Percentiles rank a stretch among this genome's conserved stretches.
Evolutionary conservation across 1,284 basidiomycete genomes (phyloP).

Genomic region (Marasmius tenuissimus): DNA sequence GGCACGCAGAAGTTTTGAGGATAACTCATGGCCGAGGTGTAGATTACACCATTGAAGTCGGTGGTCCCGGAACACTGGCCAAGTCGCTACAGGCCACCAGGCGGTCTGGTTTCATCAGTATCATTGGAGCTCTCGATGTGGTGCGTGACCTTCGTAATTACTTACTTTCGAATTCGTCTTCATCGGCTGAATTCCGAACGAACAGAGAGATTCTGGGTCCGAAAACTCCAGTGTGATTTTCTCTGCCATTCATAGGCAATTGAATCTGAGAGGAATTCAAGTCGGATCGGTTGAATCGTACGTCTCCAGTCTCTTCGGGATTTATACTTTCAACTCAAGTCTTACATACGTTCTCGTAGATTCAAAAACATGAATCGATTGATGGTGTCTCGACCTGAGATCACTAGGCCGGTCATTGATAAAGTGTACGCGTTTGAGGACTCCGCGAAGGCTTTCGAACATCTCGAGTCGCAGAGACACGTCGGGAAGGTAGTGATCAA

Average conservation of each 20-base stretch:
- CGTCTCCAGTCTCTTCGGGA: no score
- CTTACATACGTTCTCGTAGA: no score
- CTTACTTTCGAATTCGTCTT: background rate
- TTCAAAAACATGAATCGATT: no score
- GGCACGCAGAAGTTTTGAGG: conserved; percentile 52
- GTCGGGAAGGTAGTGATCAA: no score
- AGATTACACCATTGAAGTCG: conserved; percentile 60
- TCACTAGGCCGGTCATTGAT: no score
- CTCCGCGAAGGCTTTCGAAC: no score
- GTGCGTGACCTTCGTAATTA: conserved; percentile 16
- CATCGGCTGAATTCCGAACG: background rate
- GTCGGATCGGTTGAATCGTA: background rate
- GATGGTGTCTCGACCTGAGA: no score
- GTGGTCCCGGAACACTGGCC: conserved; percentile 49
- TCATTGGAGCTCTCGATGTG: conserved; percentile 47
- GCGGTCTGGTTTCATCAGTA: conserved; percentile 45
- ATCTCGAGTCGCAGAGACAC: no score
- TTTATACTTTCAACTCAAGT: no score
- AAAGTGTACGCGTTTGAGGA: no score
- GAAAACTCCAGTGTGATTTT: background rate
- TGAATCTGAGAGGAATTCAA: background rate
- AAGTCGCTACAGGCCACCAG: conserved; percentile 43
- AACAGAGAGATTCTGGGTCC: background rate
- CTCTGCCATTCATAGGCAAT: background rate
- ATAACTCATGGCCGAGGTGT: conserved; percentile 55